These are phyloP conservation scores for Capsella bursapastoris DNA, from an alignment of 345 rosid species.

Conservation along the genomic window DNA sequence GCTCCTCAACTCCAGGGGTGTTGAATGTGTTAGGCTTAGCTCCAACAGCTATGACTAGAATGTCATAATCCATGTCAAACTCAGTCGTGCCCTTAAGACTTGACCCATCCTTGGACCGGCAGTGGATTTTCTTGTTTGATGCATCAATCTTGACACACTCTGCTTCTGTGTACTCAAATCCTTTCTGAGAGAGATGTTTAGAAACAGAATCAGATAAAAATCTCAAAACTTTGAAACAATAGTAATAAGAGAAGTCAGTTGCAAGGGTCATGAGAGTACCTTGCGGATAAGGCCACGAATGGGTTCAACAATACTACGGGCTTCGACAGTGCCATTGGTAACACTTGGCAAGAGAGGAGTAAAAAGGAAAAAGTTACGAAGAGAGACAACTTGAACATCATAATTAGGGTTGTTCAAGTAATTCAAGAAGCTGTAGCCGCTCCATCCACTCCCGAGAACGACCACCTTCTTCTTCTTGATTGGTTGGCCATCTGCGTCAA, in stretches of 20 bases:
- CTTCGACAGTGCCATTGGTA: slow-evolving; percentile 82
- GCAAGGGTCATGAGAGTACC: slow-evolving; percentile 42
- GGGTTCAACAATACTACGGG: slow-evolving; percentile 89
- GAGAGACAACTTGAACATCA: slow-evolving; percentile 76
- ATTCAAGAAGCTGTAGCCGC: slow-evolving; percentile 73
- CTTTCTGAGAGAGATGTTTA: slow-evolving; percentile 54
- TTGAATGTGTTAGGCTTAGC: slow-evolving; percentile 79
- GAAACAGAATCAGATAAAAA: not conserved
- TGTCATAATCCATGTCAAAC: slow-evolving; percentile 73
- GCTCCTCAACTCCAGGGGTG: slow-evolving; percentile 79
- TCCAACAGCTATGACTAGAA: slow-evolving; percentile 68
- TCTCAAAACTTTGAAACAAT: not conserved
- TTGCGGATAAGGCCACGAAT: slow-evolving; percentile 62
- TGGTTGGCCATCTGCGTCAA: slow-evolving; percentile 21
- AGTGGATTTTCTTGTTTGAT: slow-evolving; percentile 55
- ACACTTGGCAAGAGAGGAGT: slow-evolving; percentile 88
- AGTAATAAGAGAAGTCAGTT: not conserved
- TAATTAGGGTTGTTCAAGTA: slow-evolving; percentile 56
- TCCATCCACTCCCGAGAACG: slow-evolving; percentile 88
- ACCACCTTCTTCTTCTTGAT: slow-evolving; percentile 70
- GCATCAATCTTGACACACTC: slow-evolving; percentile 73
- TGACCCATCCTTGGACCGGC: slow-evolving; percentile 51
- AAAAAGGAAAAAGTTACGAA: slow-evolving; percentile 79
- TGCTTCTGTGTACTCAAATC: slow-evolving; percentile 64
- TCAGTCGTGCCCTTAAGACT: slow-evolving; percentile 55